Base-by-base conservation (phyloP, 306 rosid species). In the Pyrus communis region DNA sequence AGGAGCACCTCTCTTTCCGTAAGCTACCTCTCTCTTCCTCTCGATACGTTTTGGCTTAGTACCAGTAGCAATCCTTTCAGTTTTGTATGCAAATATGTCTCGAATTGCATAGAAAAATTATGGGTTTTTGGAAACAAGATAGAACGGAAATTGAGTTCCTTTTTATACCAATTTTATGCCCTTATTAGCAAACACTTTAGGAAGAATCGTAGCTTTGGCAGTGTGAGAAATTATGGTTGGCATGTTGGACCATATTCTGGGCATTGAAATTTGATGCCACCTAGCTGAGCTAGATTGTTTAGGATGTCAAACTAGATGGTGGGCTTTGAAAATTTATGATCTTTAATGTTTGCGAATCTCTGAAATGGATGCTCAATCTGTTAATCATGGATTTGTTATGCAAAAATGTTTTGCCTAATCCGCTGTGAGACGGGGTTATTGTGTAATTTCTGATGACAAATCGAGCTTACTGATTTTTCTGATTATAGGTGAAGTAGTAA, bases 1-100 rank as follows among this genome's bases (percentile, higher is more conserved):
- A 66, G 31, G 75, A 70, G 46, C 14, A 43, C 35, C 63, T 64
- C 75, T 30, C 84, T 76, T 66, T 76, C 81, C 69, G 84, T 76
- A 76, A 81, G 79, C 63, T 21, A 51, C 60, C n/a, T 74, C 42
- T 30, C 28, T 28, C 14, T 25, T 42, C 1, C 27, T 45, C 17
- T 7, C 46, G 17, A 4, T 18, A 22, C 31, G 28, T 51, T 9
- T 52, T 33, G 23, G 63, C 28, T 70, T 21, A 70, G 21, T 70
- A 31, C 10, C 75, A 51, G 28, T 30, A 54, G 11, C 21, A 18
- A 28, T 15, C 60, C 54, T 0, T 18, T 1, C 55, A 51, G 2
- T 51, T 51, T 49, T 51, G 55, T 5, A 15, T 49, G 55, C 55
- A 51, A 51, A 17, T 18, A 5, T 2, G 18, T 51, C 21, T 51